These are phyloP conservation scores for Solanum pinnatisectum DNA, from an alignment of 257 asterid species.

Conservation along the genomic window DNA sequence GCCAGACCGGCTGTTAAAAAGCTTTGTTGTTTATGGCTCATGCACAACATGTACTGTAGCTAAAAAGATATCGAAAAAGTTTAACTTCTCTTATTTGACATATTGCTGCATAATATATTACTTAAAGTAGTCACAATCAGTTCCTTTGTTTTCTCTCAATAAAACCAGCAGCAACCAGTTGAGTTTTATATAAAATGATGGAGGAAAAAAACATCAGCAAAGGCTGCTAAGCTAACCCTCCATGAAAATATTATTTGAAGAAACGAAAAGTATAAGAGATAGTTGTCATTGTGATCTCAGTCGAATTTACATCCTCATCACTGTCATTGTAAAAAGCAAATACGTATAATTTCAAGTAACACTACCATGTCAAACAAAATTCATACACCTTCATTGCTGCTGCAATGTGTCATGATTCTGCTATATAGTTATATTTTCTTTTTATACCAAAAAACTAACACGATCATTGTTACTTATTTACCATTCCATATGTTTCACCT, in stretches of 20 bases:
- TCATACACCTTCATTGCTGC: background rate
- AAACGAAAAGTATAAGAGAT: background rate
- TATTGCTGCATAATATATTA: background rate
- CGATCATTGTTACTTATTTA: background rate
- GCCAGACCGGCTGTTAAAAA: background rate
- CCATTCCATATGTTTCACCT: background rate
- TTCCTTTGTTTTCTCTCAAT: background rate
- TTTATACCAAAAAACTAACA: background rate
- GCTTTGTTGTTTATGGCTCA: background rate
- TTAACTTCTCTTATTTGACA: background rate
- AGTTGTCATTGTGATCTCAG: background rate
- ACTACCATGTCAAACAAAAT: too few relatives aligned
- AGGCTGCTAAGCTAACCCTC: background rate
- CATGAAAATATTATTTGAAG: background rate
- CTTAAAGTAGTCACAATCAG: background rate
- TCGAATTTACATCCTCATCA: background rate
- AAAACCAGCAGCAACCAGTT: background rate
- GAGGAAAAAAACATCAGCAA: background rate
- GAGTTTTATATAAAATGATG: background rate
- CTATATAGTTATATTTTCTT: background rate
- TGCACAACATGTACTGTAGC: background rate
- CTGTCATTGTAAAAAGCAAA: background rate
- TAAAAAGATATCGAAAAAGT: background rate
- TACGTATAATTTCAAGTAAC: background rate
- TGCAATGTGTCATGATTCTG: background rate